Percentiles rank a stretch among this genome's conserved stretches.
phyloP scores from a whole-genome alignment of 257 asterid genomes.

The Solanum bulbocastanum region DNA sequence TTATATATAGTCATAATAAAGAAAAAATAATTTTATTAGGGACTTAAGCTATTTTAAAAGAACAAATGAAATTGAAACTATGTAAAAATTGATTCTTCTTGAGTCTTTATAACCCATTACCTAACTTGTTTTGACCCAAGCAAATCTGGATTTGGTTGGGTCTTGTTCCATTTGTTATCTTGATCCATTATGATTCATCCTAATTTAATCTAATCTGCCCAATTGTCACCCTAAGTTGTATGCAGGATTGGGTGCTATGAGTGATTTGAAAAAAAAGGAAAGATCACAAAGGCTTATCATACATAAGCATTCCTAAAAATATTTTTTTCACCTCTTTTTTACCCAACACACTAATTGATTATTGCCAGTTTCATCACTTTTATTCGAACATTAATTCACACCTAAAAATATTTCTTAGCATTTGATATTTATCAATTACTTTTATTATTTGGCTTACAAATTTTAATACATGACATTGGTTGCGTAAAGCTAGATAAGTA shows the following conservation, averaged over 20 bases:
- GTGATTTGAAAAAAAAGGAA: too few species aligned
- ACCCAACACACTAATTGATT: neutral
- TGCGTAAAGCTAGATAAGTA: neutral
- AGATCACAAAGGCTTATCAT: too few species aligned
- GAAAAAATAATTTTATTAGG: too few species aligned
- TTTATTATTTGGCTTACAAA: neutral
- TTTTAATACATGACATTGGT: neutral
- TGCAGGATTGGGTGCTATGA: too few species aligned
- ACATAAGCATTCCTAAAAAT: neutral
- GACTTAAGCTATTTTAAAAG: neutral
- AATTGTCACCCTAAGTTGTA: too few species aligned
- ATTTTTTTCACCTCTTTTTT: neutral
- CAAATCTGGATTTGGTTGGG: too few species aligned
- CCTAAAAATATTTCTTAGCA: neutral
- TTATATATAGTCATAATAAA: too few species aligned
- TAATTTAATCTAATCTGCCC: too few species aligned
- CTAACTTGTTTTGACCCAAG: rapidly evolving
- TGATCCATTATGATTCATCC: too few species aligned
- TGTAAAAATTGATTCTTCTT: too few species aligned
- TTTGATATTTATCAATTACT: neutral
- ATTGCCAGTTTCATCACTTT: neutral
- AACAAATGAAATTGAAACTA: neutral
- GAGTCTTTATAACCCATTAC: neutral
- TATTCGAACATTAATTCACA: neutral
- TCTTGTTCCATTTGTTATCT: too few species aligned